Conservation (phyloP, 2,329 filamentous ascomycete genomes). For the Didymella lethalis region DNA sequence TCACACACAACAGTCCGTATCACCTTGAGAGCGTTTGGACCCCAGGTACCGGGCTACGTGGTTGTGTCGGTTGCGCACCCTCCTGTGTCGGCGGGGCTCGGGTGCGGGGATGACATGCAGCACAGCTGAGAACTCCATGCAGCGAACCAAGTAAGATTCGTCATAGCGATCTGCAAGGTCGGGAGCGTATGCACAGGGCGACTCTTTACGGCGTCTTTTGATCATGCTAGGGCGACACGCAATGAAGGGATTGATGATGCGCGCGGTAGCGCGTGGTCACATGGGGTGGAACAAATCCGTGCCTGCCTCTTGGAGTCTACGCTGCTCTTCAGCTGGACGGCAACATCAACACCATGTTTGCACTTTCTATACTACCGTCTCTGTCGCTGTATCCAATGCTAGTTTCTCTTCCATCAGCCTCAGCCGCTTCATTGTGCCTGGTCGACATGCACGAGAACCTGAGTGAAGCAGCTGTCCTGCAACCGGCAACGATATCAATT, state of each 20-base stretch:
- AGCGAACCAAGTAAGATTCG: not conserved
- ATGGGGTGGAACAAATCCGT: not conserved
- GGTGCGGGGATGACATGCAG: slow-evolving; percentile 16
- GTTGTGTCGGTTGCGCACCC: slow-evolving; percentile 1
- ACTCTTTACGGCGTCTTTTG: slow-evolving; percentile 1
- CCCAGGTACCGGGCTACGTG: slow-evolving; percentile 9
- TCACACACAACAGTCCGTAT: not conserved
- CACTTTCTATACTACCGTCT: not conserved
- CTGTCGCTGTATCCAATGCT: not conserved
- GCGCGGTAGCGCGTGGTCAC: slow-evolving; percentile 3
- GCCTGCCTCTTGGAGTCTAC: not conserved
- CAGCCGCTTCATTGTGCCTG: not conserved
- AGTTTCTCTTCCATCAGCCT: not conserved
- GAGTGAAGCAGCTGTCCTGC: not conserved
- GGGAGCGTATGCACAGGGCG: slow-evolving; percentile 11
- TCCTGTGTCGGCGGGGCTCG: slow-evolving; percentile 2
- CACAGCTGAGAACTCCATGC: slow-evolving; percentile 2
- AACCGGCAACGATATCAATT: too few species aligned
- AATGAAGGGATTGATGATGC: not conserved
- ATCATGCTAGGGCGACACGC: slow-evolving; percentile 8
- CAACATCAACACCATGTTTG: not conserved
- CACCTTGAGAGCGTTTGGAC: not conserved
- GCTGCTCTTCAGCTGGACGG: not conserved
- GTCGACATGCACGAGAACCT: not conserved
- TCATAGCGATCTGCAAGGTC: slow-evolving; percentile 15